Base-by-base conservation (phyloP, 345 rosid genomes). In the Acer campestre region DNA sequence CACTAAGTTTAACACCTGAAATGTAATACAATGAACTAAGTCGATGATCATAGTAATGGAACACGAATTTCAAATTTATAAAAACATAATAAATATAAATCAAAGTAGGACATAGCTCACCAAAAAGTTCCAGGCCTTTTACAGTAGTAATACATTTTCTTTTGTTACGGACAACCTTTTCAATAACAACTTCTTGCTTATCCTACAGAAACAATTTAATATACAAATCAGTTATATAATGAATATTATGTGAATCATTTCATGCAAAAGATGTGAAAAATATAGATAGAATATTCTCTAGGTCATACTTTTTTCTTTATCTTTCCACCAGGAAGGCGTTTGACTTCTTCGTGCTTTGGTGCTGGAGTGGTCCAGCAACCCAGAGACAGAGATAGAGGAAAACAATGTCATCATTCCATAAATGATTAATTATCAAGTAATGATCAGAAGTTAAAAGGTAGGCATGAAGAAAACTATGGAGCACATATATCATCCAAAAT, bases 41-140 rank as follows among this genome's bases (percentile, higher is more conserved):
- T 69, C 23, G 63, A 31, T 23, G 25, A 74, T 6, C 4, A 23
- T 22, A 31, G 53, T 22, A 31, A 63, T 29, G 13, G 66, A 44
- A 7, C 48, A 11, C 8, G 10, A 49, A 10, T 6, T 42, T 22
- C 70, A 62, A 53, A 40, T 35, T 27, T 27, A 13, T 7, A 18
- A 20, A 58, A 58, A 2, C 8, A 58, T 58, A 58, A 58, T 20
- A 29, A 2, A 65, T 23, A 42, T 2, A n/a, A 65, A 4, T 8
- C 12, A 58, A 22, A 49, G 16, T 63, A 61, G 62, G 20, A 49
- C 3, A 29, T 73, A 11, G 67, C 85, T 74, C 75, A 84, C 91
- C 89, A 40, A 88, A 88, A 71, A 78, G 88, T 0, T 88, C 88
- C 81, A 88, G 76, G 81, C 91, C 89, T 86, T 86, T 84, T 8